Evolutionary conservation across 768 basidiomycete species (phyloP).

Genomic region (Hygrocybe punicea): DNA sequence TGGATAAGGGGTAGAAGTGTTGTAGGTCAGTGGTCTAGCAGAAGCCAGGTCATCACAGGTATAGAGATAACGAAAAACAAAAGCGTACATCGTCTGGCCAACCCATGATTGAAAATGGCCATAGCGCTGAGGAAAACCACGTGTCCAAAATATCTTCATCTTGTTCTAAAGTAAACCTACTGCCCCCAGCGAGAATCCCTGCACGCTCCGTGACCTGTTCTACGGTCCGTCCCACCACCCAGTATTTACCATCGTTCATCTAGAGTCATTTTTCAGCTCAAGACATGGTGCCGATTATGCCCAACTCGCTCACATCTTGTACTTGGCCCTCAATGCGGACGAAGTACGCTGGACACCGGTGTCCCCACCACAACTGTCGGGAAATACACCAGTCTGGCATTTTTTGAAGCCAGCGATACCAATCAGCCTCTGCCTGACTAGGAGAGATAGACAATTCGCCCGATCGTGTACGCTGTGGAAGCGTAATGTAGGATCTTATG

Average conservation of each 20-base stretch:
- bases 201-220: constrained; percentile 80
- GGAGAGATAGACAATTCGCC: constrained; percentile 85
- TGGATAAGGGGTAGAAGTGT: constrained; percentile 79
- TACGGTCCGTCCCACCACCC: constrained; percentile 83
- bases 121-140: constrained; percentile 97
- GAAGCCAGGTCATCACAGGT: neutral
- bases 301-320: constrained; percentile 61
- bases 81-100: constrained; percentile 82
- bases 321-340: constrained; percentile 76
- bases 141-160: constrained; percentile 98
- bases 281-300: constrained; percentile 84
- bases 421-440: constrained; percentile 84
- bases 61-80: constrained; percentile 8
- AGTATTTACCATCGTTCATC: constrained; percentile 61
- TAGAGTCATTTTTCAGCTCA: constrained; percentile 37
- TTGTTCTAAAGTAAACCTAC: constrained; percentile 74
- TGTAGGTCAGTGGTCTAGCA: constrained; percentile 72
- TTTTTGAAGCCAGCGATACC: constrained; percentile 92
- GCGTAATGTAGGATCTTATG: neutral
- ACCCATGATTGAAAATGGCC: constrained; percentile 97
- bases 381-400: constrained; percentile 99
- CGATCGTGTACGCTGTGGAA: constrained; percentile 70
- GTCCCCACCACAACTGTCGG: constrained; percentile 99
- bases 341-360: constrained; percentile 92
- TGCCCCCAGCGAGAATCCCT: constrained; percentile 60